Percentiles rank a stretch among this genome's conserved stretches.
These are phyloP conservation scores for Coniochaeta sp. DNA, from an alignment of 2,329 filamentous ascomycete genomes.

Conservation along the genomic window DNA sequence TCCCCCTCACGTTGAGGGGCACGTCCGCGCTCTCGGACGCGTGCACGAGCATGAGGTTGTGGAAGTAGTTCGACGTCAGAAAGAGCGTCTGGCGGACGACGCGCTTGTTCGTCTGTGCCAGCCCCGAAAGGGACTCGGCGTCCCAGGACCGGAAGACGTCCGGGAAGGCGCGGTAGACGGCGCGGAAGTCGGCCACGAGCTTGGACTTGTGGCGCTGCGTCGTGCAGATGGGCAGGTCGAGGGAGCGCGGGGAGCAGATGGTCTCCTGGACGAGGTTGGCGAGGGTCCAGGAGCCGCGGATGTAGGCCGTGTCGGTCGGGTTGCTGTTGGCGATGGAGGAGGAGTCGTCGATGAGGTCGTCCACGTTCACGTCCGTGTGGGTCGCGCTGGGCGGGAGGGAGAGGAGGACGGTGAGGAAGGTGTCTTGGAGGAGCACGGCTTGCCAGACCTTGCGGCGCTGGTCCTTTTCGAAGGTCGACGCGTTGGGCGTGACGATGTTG, in stretches of 20 bases:
- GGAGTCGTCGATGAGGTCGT: constrained; percentile 62
- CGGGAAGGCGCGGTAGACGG: constrained; percentile 67
- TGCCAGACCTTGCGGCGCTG: constrained; percentile 77
- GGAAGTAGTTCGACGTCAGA: constrained; percentile 74
- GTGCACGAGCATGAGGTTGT: constrained; percentile 75
- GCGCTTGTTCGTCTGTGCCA: constrained; percentile 55
- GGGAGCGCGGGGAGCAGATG: constrained; percentile 66
- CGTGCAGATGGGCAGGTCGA: constrained; percentile 64
- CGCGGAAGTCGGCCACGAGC: constrained; percentile 61
- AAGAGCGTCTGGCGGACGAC: constrained; percentile 70
- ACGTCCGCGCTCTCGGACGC: constrained; percentile 61
- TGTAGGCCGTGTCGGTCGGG: constrained; percentile 62
- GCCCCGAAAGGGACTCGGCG: constrained; percentile 47
- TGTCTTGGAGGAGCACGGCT: constrained; percentile 73
- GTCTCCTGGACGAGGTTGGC: constrained; percentile 73
- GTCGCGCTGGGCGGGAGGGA: constrained; percentile 72
- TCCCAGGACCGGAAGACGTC: constrained; percentile 64
- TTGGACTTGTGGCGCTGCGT: constrained; percentile 63
- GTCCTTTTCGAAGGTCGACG: constrained; percentile 66
- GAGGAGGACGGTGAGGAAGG: constrained; percentile 70
- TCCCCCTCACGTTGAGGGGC: constrained; percentile 59
- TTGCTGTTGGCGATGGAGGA: constrained; percentile 50
- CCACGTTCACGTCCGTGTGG: constrained; percentile 71
- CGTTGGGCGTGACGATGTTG: constrained; percentile 62
- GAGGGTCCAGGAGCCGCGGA: constrained; percentile 70